These are phyloP conservation scores for Papiliotrema flavescens DNA, from an alignment of 1,284 basidiomycete genomes.

Conservation along the genomic window DNA sequence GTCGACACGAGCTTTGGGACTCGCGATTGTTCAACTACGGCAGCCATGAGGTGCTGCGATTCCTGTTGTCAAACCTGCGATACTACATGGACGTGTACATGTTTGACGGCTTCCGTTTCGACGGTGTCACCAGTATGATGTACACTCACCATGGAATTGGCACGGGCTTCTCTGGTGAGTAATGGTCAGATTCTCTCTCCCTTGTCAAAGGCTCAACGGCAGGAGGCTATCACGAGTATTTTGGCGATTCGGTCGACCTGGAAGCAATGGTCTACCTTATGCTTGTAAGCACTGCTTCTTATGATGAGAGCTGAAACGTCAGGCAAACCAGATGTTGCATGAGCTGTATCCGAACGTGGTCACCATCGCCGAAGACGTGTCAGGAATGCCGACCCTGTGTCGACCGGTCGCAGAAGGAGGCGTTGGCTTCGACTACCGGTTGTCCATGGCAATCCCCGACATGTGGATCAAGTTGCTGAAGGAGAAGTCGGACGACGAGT, in stretches of 20 bases:
- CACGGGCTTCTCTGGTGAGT: slow-evolving; percentile 78
- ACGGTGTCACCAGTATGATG: slow-evolving; percentile 99
- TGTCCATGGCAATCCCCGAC: slow-evolving; percentile 97
- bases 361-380: slow-evolving; percentile 94
- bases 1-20: slow-evolving; percentile 95
- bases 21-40: slow-evolving; percentile 93
- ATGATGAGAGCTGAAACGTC: not conserved
- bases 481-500: slow-evolving; percentile 80
- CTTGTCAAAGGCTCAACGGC: not conserved
- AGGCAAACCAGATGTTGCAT: slow-evolving; percentile 93
- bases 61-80: slow-evolving; percentile 88
- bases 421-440: slow-evolving; percentile 93
- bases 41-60: slow-evolving; percentile 86
- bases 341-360: slow-evolving; percentile 71
- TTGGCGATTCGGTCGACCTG: slow-evolving; percentile 75
- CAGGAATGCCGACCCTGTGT: slow-evolving; percentile 95
- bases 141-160: slow-evolving; percentile 97
- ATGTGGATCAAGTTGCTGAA: slow-evolving; percentile 99
- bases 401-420: slow-evolving; percentile 76
- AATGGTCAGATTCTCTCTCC: not conserved
- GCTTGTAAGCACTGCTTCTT: slow-evolving; percentile 62
- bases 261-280: slow-evolving; percentile 94
- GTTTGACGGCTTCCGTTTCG: slow-evolving; percentile 97
- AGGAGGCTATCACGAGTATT: slow-evolving; percentile 95
- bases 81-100: slow-evolving; percentile 94